Conservation (phyloP, 805 yeast species). For the Pichia rugopelliculosa region DNA sequence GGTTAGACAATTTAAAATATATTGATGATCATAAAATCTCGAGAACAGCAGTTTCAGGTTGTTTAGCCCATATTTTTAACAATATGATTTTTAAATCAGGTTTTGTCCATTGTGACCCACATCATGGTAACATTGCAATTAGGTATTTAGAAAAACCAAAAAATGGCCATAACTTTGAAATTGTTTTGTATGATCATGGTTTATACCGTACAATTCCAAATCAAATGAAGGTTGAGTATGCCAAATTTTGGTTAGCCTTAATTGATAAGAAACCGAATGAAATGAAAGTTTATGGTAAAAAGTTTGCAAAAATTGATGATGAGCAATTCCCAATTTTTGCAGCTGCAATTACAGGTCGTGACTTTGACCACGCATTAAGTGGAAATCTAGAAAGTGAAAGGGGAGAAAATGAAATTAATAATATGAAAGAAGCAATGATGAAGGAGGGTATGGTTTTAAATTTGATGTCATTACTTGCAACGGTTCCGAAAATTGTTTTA, state of each 20-base stretch:
- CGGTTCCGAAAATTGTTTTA: constrained; percentile 79
- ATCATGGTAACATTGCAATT: constrained; percentile 93
- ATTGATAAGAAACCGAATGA: constrained; percentile 57
- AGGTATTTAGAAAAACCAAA: constrained; percentile 33
- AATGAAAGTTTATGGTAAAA: constrained; percentile 69
- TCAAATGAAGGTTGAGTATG: constrained; percentile 70
- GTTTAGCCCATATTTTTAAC: constrained; percentile 86
- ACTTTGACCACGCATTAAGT: constrained; percentile 64
- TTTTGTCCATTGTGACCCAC: constrained; percentile 96
- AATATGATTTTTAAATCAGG: constrained; percentile 92
- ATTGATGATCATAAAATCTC: constrained; percentile 58
- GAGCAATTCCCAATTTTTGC: constrained; percentile 79
- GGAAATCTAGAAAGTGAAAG: constrained; percentile 54
- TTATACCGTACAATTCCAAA: constrained; percentile 78
- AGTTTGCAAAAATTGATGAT: constrained; percentile 70
- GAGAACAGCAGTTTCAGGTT: constrained; percentile 70
- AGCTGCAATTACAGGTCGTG: constrained; percentile 93
- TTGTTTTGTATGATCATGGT: constrained; percentile 91
- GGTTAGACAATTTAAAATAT: constrained; percentile 70
- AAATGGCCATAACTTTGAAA: constrained; percentile 71
- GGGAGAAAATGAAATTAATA: constrained; percentile 51
- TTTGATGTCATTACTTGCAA: constrained; percentile 69
- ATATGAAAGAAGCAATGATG: constrained; percentile 59
- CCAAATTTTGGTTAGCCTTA: constrained; percentile 88
- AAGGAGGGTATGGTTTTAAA: constrained; percentile 59